Evolutionary conservation across 1,284 basidiomycete genomes (phyloP).

Genomic region (Heliocybe sulcata): DNA sequence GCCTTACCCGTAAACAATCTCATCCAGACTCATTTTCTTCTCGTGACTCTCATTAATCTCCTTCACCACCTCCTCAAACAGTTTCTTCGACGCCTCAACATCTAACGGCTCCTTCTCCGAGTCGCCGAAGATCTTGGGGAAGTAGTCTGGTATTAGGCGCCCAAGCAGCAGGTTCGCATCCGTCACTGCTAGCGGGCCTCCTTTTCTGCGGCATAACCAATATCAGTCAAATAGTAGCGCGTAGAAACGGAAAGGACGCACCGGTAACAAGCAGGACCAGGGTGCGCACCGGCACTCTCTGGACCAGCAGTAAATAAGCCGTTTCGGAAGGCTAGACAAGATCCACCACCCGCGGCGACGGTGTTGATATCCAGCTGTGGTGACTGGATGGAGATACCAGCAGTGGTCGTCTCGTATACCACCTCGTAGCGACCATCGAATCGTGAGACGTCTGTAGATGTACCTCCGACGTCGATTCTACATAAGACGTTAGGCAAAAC

Average conservation of each 20-base stretch:
- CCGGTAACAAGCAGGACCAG: slow-evolving; percentile 80
- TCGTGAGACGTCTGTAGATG: slow-evolving; percentile 86
- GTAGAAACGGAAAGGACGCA: slow-evolving; percentile 19
- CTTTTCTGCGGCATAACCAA: slow-evolving; percentile 54
- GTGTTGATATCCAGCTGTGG: slow-evolving; percentile 89
- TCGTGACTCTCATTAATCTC: slow-evolving; percentile 60
- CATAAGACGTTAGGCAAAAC: not conserved
- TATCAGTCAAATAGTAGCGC: not conserved
- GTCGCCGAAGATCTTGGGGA: slow-evolving; percentile 86
- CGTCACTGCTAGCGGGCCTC: slow-evolving; percentile 79
- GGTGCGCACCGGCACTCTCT: slow-evolving; percentile 79
- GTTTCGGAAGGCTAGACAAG: slow-evolving; percentile 74
- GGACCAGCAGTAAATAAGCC: slow-evolving; percentile 82
- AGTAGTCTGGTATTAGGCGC: slow-evolving; percentile 75
- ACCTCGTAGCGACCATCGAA: slow-evolving; percentile 83
- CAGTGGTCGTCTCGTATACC: slow-evolving; percentile 88
- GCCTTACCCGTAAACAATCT: slow-evolving; percentile 79
- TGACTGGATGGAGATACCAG: slow-evolving; percentile 83
- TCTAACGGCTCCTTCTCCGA: slow-evolving; percentile 82
- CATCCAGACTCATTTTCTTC: slow-evolving; percentile 66
- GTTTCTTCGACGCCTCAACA: slow-evolving; percentile 49
- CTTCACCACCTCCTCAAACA: slow-evolving; percentile 60
- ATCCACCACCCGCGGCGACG: slow-evolving; percentile 84
- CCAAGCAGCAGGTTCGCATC: slow-evolving; percentile 85
- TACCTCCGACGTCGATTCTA: slow-evolving; percentile 80